Percentiles rank a stretch among this genome's conserved stretches.
phyloP scores from a whole-genome alignment of 805 yeast genomes.

The Sugiyamaella smithiae region DNA sequence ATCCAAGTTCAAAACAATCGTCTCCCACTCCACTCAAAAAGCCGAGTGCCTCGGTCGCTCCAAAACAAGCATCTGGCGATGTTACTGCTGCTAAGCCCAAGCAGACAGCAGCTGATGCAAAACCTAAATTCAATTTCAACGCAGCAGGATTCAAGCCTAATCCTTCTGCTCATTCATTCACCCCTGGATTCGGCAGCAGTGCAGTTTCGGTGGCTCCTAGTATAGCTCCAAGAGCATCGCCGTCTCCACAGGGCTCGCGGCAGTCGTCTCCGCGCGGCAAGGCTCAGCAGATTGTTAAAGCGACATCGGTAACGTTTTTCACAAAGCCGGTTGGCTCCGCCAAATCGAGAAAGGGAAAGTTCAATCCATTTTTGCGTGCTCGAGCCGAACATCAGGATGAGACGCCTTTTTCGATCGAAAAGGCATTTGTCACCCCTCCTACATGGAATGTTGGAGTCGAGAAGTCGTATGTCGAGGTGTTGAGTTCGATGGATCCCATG shows the following conservation, averaged over 20 bases:
- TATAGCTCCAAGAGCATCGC: slow-evolving; percentile 11
- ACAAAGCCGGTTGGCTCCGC: slow-evolving; percentile 35
- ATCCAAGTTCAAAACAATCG: not conserved
- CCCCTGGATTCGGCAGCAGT: slow-evolving; percentile 42
- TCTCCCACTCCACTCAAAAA: not conserved
- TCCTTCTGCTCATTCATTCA: slow-evolving; percentile 63
- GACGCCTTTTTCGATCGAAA: slow-evolving; percentile 42
- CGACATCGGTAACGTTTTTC: slow-evolving; percentile 29
- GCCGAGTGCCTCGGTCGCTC: not conserved
- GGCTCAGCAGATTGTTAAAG: not conserved
- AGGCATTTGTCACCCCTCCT: slow-evolving; percentile 70
- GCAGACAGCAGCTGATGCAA: slow-evolving; percentile 24
- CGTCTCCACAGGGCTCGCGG: slow-evolving; percentile 24
- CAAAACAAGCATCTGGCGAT: not conserved
- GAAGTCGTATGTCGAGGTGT: slow-evolving; percentile 47
- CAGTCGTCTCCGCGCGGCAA: slow-evolving; percentile 27
- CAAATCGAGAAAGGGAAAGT: slow-evolving; percentile 38
- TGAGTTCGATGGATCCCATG: slow-evolving; percentile 35
- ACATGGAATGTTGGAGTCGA: slow-evolving; percentile 68
- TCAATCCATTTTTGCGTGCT: slow-evolving; percentile 53
- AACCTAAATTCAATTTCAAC: slow-evolving; percentile 54
- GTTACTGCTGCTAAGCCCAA: slow-evolving; percentile 17
- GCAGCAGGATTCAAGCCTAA: slow-evolving; percentile 67
- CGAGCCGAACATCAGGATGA: slow-evolving; percentile 32
- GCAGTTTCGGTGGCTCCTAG: slow-evolving; percentile 14